Conservation (phyloP, 2,329 filamentous ascomycete species). For the Phialocephala sp. region DNA sequence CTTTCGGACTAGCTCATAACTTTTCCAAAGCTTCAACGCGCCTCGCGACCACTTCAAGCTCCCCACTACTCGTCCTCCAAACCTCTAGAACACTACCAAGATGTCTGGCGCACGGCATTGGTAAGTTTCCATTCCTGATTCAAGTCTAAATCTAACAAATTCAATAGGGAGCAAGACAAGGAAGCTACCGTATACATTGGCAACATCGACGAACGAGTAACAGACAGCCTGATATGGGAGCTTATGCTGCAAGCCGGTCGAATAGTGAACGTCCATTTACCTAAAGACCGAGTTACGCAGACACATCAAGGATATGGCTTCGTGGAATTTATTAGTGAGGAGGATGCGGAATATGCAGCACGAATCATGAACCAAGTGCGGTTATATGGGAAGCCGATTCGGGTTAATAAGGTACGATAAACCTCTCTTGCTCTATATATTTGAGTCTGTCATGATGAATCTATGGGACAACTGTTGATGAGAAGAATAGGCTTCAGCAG, state of each 20-base stretch:
- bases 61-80: slow-evolving; percentile 14
- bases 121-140: slow-evolving; percentile 51
- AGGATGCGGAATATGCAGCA: slow-evolving; percentile 95
- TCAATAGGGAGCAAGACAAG: slow-evolving; percentile 90
- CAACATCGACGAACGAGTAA: slow-evolving; percentile 96
- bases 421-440: not conserved
- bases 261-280: slow-evolving; percentile 97
- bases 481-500: slow-evolving; percentile 67
- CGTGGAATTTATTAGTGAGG: slow-evolving; percentile 95
- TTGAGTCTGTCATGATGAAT: not conserved
- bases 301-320: slow-evolving; percentile 98
- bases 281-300: slow-evolving; percentile 96
- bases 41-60: slow-evolving; percentile 30
- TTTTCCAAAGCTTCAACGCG: slow-evolving; percentile 27
- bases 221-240: slow-evolving; percentile 91
- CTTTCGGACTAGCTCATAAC: slow-evolving; percentile 24
- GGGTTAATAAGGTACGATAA: slow-evolving; percentile 83
- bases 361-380: slow-evolving; percentile 96
- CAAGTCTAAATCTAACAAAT: slow-evolving; percentile 29
- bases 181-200: slow-evolving; percentile 98
- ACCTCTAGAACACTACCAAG: slow-evolving; percentile 29
- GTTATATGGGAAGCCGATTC: slow-evolving; percentile 90
- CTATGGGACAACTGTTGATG: not conserved
- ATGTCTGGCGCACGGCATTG: slow-evolving; percentile 68
- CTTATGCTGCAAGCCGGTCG: slow-evolving; percentile 97